Base-by-base conservation (phyloP, 306 rosid species). In the Cucumis melo region DNA sequence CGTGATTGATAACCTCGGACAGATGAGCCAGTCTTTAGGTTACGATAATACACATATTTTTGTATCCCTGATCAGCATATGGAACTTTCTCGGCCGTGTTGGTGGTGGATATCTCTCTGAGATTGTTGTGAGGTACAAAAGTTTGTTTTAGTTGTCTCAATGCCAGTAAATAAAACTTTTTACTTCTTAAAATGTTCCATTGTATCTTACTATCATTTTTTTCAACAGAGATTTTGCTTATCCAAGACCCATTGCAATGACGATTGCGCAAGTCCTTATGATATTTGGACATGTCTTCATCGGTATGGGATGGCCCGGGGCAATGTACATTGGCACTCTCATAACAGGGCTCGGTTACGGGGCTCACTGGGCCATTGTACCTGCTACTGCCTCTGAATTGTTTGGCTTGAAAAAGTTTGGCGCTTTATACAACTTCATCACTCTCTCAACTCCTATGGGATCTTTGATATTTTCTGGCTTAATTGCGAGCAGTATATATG, bases 41-140 rank as follows among this genome's bases (percentile, higher is more conserved):
- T 92, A 88, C 77, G 82, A 81, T 12, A 86, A 88, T 41, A 70
- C 93, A 0, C 93, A 91, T 78, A 89, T 92, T 53, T 94, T 91
- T 44, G 96, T 91, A 55, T 94, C 97, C 77, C 60, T 92, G 90
- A 83, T 94, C 86, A 94, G 99, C 68, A 89, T 94, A 78, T 94
- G 99, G 97, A 94, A 94, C 88, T 94, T 94, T 74, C 93, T 94
- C 8, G 99, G 99, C 60, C 97, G 99, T 6, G 91, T 94, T 32
- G 97, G 96, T 38, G 95, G 97, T 0, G 97, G 99, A 38, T 94
- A 85, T 89, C 84, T 92, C 77, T 94, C 99, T 14, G 99, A 94
- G 87, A 32, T 89, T 79, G 86, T 90, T 74, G 93, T 90, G 48
- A 91, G 92, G 98, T 94, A 86, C 76, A 80, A 79, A 66, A 65